Evolutionary conservation across 352 stramenopile species (phyloP), one percentile per base, ranked within the genome.

Genomic region (Pythium rishiriense): DNA sequence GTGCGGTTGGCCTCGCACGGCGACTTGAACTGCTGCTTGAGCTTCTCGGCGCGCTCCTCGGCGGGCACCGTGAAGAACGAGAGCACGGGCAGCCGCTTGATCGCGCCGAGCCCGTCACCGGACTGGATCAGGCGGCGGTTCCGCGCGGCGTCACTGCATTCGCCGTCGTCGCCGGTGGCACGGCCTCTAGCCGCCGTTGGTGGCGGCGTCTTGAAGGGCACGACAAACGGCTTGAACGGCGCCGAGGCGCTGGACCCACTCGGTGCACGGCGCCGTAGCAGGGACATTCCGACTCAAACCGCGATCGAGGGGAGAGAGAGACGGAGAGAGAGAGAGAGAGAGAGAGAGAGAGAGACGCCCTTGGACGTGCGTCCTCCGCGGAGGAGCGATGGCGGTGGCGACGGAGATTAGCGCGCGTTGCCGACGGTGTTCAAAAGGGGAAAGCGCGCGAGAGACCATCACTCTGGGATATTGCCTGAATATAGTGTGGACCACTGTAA

Each of bases 61-160:
- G 78, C 59, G 43, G 87, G 77, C 39, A 88, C 76, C 28, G 86
- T 79, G 45, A 96, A 64, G 64, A 96, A 93, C 19, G 85, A 94
- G 41, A 96, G 62, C 60, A 96, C 87, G 19, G 85, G 87, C 48
- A 96, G 75, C 7, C 80, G 75, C 71, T 93, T 94, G 70, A 94
- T 79, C 35, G 79, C 87, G 17, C 63, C 62, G 5, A 74, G 50
- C 10, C 43, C 56, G 5, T 43, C 48, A 21, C 85, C 83, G 24
- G 67, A 79, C 50, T 78, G 73, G 35, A 91, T 56, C 15, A 80
- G 71, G 41, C 79, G 72, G 22, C 78, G 81, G 46, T 90, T 93
- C 35, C 58, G 69, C 24, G 56, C 70, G 9, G 74, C 69, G 21
- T 28, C 37, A n/a, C n/a, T n/a, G n/a, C n/a, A n/a, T 61, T 82